Base-by-base conservation (phyloP, 2,329 filamentous ascomycete genomes). In the Aspergillus ochraceus region DNA sequence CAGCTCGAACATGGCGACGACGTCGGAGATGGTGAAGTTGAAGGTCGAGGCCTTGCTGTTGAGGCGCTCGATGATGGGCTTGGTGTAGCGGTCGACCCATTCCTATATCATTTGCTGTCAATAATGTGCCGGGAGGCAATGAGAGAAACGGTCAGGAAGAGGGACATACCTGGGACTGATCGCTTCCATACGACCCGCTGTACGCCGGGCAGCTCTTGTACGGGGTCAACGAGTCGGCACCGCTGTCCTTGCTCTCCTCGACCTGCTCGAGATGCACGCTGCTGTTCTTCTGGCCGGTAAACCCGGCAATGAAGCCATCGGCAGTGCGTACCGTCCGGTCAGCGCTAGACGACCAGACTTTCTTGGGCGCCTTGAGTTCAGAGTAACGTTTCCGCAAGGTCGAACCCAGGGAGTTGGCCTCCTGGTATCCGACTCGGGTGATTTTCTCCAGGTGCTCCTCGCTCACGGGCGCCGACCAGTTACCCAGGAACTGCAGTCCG, bases 141-240 rank as follows among this genome's bases (percentile, higher is more conserved):
- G 32, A 32, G 30, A 32, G 32, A 17, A 8, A 19, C 6, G 5
- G 36, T n/a, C n/a, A 5, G 17, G 14, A 42, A 17, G 6, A 14
- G 6, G 12, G 32, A 42, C 36, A 19, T 42, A 42, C 71, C 11
- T 74, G 66, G 0, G 81, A 81, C 71, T 88, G 81, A 3, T 86
- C 76, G 65, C 82, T 84, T 2, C 86, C 86, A 3, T 79, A 77
- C 2, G 83, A 83, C 1, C 80, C 80, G 49, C 82, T 85, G 71
- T 88, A 90, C 12, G 82, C 84, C 12, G 86, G 85, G 65, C 88
- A 90, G 45, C 81, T 81, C 69, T 85, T 84, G 74, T 90, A 89
- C 0, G 87, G 86, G 1, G 87, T 89, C 64, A 89, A 72, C 51
- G 79, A 81, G 68, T 89, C 79, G 9, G 86, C 87, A 19, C 86